Evolutionary conservation across 192 early-diverging fungal species (phyloP), one percentile per base, ranked within the genome.

Genomic region (Dispira simplex): DNA sequence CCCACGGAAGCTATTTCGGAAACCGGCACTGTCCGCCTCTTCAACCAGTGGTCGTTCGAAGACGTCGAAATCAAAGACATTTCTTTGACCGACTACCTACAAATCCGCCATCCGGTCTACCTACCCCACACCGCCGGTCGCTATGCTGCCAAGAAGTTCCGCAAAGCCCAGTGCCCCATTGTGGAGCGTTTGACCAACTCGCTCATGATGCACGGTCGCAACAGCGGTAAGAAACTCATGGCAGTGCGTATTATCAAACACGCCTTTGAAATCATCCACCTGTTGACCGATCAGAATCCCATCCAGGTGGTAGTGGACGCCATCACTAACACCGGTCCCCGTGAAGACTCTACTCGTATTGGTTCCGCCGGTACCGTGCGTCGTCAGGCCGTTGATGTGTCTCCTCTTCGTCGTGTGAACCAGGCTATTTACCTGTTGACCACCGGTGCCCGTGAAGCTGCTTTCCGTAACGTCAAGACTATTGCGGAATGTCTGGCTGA

Each of bases 221-320:
- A 98, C 90, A 98, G 93, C 84, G 95, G 93, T 72, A 98, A 98
- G 88, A 98, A 98, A 87, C 82, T 98, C 67, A 95, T 97, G 93
- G 89, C 95, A 68, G 82, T 83, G 75, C 92, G 95, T 66, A 98
- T 98, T 71, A 90, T 98, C 73, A 93, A 98, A 86, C 95, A 98
- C 82, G 90, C 93, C 59, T 95, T 98, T 75, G 95, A 98, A 81
- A 98, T 98, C 78, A 88, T 97, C 78, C 84, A 98, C 87, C 84
- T 98, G 74, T 83, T 92, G 75, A 94, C 93, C 70, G 95, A 98
- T 78, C 81, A 82, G 77, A 98, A 98, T 89, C 95, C 95, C 69
- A 85, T 97, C 76, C 95, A 98, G 83, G 81, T 98, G 63, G 81
- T 98, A 51, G 90, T 98, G 67, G 95, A 98, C 76, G 95, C 95